phyloP scores from a whole-genome alignment of 2,329 filamentous ascomycete species.

The Monosporascus sp. region DNA sequence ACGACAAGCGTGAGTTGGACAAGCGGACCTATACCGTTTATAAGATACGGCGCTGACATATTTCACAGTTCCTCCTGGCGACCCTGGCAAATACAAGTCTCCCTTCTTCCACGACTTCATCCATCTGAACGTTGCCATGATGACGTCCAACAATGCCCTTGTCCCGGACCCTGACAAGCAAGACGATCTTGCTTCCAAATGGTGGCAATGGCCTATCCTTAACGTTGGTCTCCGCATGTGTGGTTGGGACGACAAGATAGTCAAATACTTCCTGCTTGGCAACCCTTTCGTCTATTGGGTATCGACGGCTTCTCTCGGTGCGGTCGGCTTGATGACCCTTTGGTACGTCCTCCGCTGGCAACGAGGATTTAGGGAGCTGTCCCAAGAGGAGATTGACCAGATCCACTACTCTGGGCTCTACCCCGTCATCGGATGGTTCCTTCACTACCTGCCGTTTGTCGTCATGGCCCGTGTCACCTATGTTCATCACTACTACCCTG shows the following conservation, averaged over 20 bases:
- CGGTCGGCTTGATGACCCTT: constrained; percentile 65
- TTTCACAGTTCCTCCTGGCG: constrained; percentile 69
- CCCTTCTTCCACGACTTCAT: constrained; percentile 98
- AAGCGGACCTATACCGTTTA: not conserved
- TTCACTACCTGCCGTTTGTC: constrained; percentile 94
- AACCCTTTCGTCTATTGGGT: constrained; percentile 97
- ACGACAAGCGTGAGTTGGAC: constrained; percentile 76
- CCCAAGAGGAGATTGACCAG: constrained; percentile 75
- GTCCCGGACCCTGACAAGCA: constrained; percentile 98
- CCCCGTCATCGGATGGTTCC: constrained; percentile 86
- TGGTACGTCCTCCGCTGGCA: constrained; percentile 97
- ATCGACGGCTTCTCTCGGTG: constrained; percentile 70
- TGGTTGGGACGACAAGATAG: constrained; percentile 89
- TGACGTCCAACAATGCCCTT: constrained; percentile 98
- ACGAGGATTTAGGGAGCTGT: constrained; percentile 83
- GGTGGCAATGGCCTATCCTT: constrained; percentile 98
- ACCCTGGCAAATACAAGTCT: constrained; percentile 90
- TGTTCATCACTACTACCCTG: constrained; percentile 98
- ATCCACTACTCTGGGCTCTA: constrained; percentile 94
- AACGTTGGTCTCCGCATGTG: constrained; percentile 97
- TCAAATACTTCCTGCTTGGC: constrained; percentile 98
- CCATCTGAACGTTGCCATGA: constrained; percentile 98
- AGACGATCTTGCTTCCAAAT: constrained; percentile 91
- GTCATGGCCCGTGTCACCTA: constrained; percentile 99
- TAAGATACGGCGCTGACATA: constrained; percentile 7